Evolutionary conservation across 257 asterid species (phyloP).

Genomic region (Schizonepeta tenuifolia): DNA sequence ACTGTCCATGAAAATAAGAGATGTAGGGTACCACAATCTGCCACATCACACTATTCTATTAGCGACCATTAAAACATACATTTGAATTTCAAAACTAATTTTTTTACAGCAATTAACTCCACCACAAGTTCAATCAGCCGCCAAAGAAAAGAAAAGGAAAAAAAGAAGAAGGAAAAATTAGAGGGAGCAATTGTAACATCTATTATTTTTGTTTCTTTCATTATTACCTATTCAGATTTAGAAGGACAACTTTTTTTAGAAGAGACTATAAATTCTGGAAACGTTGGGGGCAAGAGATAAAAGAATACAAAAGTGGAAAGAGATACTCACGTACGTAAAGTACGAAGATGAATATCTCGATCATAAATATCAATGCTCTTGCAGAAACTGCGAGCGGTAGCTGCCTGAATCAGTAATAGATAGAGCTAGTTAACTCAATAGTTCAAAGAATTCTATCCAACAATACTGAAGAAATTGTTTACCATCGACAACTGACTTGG

Average conservation of each 20-base stretch:
- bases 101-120: constrained; percentile 8
- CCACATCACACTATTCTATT: constrained; percentile 23
- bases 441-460: constrained; percentile 12
- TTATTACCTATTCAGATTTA: no score
- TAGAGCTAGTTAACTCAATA: constrained; percentile 20
- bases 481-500: constrained; percentile 84
- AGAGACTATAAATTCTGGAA: background rate
- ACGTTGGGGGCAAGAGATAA: background rate
- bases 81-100: constrained; percentile 12
- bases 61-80: constrained; percentile 21
- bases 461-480: constrained; percentile 27
- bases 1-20: constrained; percentile 61
- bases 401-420: constrained; percentile 60
- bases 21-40: constrained; percentile 90
- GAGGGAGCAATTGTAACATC: background rate
- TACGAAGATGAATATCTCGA: constrained; percentile 92
- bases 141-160: no score
- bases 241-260: no score
- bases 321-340: constrained; percentile 74
- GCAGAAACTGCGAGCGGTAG: constrained; percentile 85
- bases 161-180: background rate
- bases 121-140: no score
- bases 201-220: no score
- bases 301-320: background rate
- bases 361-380: constrained; percentile 84